These are phyloP conservation scores for Jacaranda copaia DNA, from an alignment of 257 asterid genomes.

Conservation along the genomic window DNA sequence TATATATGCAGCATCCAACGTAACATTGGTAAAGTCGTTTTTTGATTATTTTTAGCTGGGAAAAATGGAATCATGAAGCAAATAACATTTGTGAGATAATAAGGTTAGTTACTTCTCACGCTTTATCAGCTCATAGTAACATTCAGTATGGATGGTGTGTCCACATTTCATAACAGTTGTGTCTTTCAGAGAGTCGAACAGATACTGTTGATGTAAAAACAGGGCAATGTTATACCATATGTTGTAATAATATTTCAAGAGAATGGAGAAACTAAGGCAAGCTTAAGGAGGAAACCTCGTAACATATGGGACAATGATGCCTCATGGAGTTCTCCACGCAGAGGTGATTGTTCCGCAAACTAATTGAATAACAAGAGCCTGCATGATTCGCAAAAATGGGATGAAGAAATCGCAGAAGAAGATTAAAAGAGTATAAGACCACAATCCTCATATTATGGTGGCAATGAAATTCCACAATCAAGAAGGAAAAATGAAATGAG, in stretches of 20 bases:
- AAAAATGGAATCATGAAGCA: background rate
- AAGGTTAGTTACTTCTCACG: constrained; percentile 72
- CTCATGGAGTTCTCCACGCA: constrained; percentile 96
- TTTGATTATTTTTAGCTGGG: background rate
- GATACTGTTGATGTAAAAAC: constrained; percentile 58
- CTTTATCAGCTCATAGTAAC: constrained; percentile 84
- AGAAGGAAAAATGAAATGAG: background rate
- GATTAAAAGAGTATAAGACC: background rate
- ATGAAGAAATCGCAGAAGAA: background rate
- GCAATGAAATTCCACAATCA: background rate
- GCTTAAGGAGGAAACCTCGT: constrained; percentile 62
- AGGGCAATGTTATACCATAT: background rate
- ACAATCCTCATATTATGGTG: no score
- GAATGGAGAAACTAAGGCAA: background rate
- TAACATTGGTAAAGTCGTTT: constrained; percentile 1
- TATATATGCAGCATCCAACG: background rate
- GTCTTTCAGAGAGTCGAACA: constrained; percentile 91
- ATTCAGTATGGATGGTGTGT: constrained; percentile 94
- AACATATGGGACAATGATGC: constrained; percentile 98
- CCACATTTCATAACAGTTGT: constrained; percentile 95
- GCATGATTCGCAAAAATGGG: constrained; percentile 29
- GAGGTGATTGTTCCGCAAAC: constrained; percentile 69
- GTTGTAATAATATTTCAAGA: background rate
- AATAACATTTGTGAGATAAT: constrained; percentile 3
- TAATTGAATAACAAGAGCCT: constrained; percentile 85